Percentiles rank a stretch among this genome's conserved stretches.
Conservation (phyloP, 2,329 filamentous ascomycete species). For the Microsporum canis region DNA sequence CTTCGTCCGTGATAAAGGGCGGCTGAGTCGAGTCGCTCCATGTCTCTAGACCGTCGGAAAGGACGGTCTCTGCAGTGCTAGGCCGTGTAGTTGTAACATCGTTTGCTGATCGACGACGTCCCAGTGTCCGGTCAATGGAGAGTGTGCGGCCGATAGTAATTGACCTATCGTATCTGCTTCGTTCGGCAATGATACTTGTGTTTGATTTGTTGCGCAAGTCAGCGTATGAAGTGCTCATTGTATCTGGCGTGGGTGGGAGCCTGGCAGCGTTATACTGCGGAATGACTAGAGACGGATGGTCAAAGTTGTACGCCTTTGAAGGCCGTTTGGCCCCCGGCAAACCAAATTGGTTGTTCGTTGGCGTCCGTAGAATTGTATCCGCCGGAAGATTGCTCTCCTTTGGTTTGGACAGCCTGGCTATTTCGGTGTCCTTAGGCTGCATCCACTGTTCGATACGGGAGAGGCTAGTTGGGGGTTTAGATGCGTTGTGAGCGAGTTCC, state of each 20-base stretch:
- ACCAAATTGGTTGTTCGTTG: conserved; percentile 11
- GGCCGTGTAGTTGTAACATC: conserved; percentile 22
- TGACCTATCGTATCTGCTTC: conserved; percentile 13
- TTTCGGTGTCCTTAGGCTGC: conserved; percentile 15
- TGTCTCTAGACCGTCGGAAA: conserved; percentile 24
- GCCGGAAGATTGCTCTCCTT: background rate
- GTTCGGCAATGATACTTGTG: conserved; percentile 25
- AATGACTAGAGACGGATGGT: conserved; percentile 22
- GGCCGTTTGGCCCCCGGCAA: conserved; percentile 16
- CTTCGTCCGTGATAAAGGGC: conserved; percentile 15
- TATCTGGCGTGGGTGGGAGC: conserved; percentile 34
- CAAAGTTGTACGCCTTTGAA: conserved; percentile 10
- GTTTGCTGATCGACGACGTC: conserved; percentile 26
- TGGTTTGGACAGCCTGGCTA: conserved; percentile 13
- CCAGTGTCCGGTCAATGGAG: conserved; percentile 17
- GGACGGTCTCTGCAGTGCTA: conserved; percentile 23
- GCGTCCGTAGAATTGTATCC: conserved; percentile 1
- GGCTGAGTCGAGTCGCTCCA: conserved; percentile 23
- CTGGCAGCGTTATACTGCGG: conserved; percentile 25
- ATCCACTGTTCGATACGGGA: conserved; percentile 27
- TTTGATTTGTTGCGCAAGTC: conserved; percentile 25
- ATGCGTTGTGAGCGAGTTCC: background rate
- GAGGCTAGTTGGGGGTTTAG: background rate
- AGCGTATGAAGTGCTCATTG: conserved; percentile 32
- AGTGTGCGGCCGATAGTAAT: conserved; percentile 9